Evolutionary conservation across 805 yeast species (phyloP).

Genomic region (Torulaspora microellipsoides): DNA sequence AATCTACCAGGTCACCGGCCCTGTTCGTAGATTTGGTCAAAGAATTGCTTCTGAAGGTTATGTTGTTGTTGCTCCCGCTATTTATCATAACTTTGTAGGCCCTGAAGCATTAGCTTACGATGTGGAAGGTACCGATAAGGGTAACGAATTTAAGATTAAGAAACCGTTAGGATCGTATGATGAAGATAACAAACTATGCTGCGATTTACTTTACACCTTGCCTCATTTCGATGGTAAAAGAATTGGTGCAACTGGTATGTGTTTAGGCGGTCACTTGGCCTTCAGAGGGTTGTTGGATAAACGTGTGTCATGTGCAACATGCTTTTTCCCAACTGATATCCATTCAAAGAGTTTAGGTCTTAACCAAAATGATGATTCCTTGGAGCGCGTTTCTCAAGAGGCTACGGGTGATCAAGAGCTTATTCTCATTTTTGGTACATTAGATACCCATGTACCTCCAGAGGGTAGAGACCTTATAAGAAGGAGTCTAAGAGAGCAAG

Average conservation of each 20-base stretch:
- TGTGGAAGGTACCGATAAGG: constrained; percentile 67
- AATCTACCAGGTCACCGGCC: constrained; percentile 79
- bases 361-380: constrained; percentile 61
- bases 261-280: constrained; percentile 80
- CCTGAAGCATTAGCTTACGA: constrained; percentile 67
- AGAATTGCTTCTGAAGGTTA: constrained; percentile 77
- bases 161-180: constrained; percentile 71
- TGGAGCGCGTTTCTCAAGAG: constrained; percentile 47
- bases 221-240: constrained; percentile 60
- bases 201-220: constrained; percentile 55
- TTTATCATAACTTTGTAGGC: constrained; percentile 67
- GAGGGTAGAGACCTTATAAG: constrained; percentile 73
- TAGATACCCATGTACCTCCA: constrained; percentile 76
- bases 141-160: constrained; percentile 60
- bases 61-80: constrained; percentile 74
- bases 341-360: constrained; percentile 64
- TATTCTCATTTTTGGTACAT: constrained; percentile 68
- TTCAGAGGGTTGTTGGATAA: constrained; percentile 59
- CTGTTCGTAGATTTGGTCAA: constrained; percentile 72
- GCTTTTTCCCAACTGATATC: constrained; percentile 79
- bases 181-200: constrained; percentile 61
- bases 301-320: constrained; percentile 61
- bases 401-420: constrained; percentile 53
- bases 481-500: constrained; percentile 49
- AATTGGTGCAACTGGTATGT: constrained; percentile 83